Base-by-base conservation (phyloP, 169 alveolate species). In the Plasmodium yoelii region DNA sequence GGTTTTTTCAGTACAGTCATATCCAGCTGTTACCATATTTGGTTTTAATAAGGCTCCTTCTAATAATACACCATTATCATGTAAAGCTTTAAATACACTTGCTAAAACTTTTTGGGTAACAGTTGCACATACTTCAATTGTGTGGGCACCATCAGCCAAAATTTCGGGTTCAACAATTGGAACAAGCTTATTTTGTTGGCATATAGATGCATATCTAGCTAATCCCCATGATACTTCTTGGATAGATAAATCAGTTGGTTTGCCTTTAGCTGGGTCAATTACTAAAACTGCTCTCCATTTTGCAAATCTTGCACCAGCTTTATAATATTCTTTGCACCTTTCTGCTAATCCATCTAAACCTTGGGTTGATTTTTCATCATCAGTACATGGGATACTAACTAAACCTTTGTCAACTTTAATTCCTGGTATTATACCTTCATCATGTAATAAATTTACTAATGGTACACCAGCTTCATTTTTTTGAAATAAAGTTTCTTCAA, bases 91-190 rank as follows among this genome's bases (percentile, higher is more conserved):
- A 94, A 98, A 94, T 28, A 96, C 99, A 15, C 97, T 98, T 12
- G 99, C 97, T 84, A 97, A 93, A 18, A 98, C 99, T 90, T 96
- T 97, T 95, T 97, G 98, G 5, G 99, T 96, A 61, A 95, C 99
- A 63, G 93, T 95, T 51, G 99, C 99, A 87, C 99, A 97, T 46
- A 92, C 98, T 71, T 97, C 99, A 77, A 98, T 97, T 61, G 96
- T 86, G 93, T 98, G 99, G 69, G 93, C 91, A 6, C 99, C 99
- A 89, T 98, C 99, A 42, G 97, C 95, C 70, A 98, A 92, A 64
- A 98, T 96, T 95, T 98, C 99, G 56, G 99, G 99, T 93, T 99
- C 99, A 47, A 99, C 99, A 19, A 99, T 98, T 51, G 99, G 99
- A 19, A 98, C 99, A 57, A 99, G 92, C 22, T 99, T 98, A 89